These are phyloP conservation scores for Wickerhamomyces queroliae DNA, from an alignment of 805 yeast species.

Conservation along the genomic window DNA sequence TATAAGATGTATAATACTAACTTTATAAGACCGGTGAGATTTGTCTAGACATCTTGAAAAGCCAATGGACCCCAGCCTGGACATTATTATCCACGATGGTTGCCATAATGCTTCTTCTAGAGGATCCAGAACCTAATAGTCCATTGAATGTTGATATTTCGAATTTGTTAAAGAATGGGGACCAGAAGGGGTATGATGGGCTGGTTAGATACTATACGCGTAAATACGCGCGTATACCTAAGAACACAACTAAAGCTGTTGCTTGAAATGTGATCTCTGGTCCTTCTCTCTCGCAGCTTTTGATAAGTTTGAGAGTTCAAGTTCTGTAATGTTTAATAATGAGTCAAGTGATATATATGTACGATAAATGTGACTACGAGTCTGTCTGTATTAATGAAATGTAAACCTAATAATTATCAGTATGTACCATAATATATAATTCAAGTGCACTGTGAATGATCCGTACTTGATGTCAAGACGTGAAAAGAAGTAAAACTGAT, in stretches of 20 bases:
- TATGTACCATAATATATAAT: no score
- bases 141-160: slow-evolving; percentile 71
- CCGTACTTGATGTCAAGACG: no score
- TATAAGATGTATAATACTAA: neutral
- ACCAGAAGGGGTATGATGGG: slow-evolving; percentile 35
- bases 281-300: no score
- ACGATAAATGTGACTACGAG: no score
- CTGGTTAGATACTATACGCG: slow-evolving; percentile 34
- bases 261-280: neutral
- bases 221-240: slow-evolving; percentile 12
- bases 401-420: no score
- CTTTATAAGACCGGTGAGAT: slow-evolving; percentile 50
- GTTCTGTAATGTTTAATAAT: no score
- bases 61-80: slow-evolving; percentile 75
- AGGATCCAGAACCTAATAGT: slow-evolving; percentile 64
- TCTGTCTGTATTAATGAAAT: no score
- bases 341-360: no score
- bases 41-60: slow-evolving; percentile 59
- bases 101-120: slow-evolving; percentile 52
- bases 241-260: neutral
- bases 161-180: slow-evolving; percentile 46
- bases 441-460: no score
- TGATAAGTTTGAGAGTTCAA: no score
- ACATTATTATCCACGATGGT: slow-evolving; percentile 46
- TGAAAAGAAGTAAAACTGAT: no score